Conservation (phyloP, 179 eudicot genomes). For the Corrigiola litoralis region DNA sequence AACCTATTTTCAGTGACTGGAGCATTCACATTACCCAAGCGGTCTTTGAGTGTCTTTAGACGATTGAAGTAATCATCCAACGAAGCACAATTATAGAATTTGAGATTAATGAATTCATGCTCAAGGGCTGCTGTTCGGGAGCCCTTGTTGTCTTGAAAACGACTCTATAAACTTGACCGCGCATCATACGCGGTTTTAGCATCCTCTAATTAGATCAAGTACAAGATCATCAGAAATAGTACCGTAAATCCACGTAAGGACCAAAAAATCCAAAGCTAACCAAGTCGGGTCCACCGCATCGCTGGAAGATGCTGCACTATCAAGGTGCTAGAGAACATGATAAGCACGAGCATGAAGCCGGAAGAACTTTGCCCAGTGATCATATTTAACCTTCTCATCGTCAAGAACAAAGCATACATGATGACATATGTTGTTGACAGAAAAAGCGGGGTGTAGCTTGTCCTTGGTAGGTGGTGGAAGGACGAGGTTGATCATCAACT, state of each 20-base stretch:
- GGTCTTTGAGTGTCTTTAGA: not conserved
- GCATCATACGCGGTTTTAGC: not conserved
- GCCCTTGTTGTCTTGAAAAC: not conserved
- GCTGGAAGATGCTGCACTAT: not conserved
- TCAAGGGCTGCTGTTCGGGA: not conserved
- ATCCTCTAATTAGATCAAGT: not conserved
- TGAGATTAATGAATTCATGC: not conserved
- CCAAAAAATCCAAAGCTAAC: not conserved
- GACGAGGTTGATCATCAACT: not conserved
- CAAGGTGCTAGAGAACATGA: not conserved
- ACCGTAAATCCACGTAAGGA: not conserved
- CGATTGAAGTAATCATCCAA: not conserved
- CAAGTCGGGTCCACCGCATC: not conserved
- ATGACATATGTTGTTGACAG: not conserved
- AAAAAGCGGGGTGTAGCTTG: not conserved
- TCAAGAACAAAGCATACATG: not conserved
- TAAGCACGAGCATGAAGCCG: not conserved
- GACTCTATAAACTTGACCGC: not conserved
- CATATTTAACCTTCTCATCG: not conserved
- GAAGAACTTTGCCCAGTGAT: not conserved
- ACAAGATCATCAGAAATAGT: not conserved
- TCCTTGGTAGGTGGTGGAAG: not conserved
- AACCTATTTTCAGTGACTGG: too few relatives aligned
- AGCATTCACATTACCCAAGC: too few relatives aligned
- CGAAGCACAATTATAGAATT: not conserved